Evolutionary conservation across 2,329 filamentous ascomycete genomes (phyloP), one percentile per base, ranked within the genome.

Genomic region (Pyrenophora teres): DNA sequence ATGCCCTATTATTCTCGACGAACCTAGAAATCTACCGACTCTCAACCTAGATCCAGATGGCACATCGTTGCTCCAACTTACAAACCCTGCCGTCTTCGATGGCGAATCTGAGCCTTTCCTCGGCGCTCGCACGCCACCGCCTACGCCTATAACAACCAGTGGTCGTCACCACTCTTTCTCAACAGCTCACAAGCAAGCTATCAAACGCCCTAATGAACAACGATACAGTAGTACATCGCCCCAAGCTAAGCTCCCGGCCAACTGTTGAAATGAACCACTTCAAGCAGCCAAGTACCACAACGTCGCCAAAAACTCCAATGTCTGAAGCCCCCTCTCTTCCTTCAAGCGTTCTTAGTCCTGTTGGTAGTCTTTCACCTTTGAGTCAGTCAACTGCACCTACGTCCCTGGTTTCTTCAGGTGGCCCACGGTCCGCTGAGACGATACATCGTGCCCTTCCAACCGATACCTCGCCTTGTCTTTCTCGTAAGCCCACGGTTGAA

Each of bases 361-460:
- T 33, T 8, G 70, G 68, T 39, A 70, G 69, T 39, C 62, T 62
- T 23, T 60, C 52, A 4, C 65, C 59, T 0, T 40, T 65, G 2
- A 70, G 67, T 35, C 64, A 68, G 45, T 72, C 69, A 4, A 73
- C 71, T 30, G 70, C 70, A 21, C 68, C 71, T 13, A 72, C 71
- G 1, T 73, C 70, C 1, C 13, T 71, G 5, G 59, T 70, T 9
- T 73, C 71, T 10, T 72, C 70, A 9, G 63, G 63, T 9, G 67
- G 59, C 8, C 65, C 62, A 12, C 40, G 59, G 13, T 72, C 70
- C n/a, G 64, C 59, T 1, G 67, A 73, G 25, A 69, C 60, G 12
- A 59, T 62, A 7, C 62, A 65, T 9, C 53, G 62, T 44, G 52
- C 42, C n/a, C 55, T 63, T 7, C 41, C 54, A 6, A 58, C 54